Evolutionary conservation across 305 asterid species (phyloP), one percentile per base, ranked within the genome.

Genomic region (Fraxinus angustifolia): DNA sequence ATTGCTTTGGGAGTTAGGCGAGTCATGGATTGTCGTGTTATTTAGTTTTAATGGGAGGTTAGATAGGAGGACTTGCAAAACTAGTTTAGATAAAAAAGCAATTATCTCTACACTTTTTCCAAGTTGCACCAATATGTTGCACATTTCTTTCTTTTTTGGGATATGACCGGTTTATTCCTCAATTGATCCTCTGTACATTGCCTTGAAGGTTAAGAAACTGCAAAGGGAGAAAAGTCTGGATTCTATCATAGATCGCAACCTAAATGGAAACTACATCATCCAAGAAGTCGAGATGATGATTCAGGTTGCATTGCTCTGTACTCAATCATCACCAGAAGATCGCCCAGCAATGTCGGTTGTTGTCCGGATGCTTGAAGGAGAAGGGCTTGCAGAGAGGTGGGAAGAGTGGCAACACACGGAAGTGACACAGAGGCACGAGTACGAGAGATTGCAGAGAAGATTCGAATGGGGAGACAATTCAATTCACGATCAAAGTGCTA

Each of bases 291-390:
- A 94, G 90, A 91, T 91, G 95, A 93, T 94, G 97, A 91, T 92
- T 78, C 95, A 94, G 90, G 97, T 94, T 4, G 98, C 98, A 3
- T 79, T 94, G 30, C 93, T 92, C 2, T 92, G 98, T 81, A 92
- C 98, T 10, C 98, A 94, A 79, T 82, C 89, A 72, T 94, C 97
- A 1, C 97, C 97, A 0, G 97, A 91, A 83, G 98, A 94, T 23
- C 95, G 98, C 1, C 98, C 98, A 1, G 91, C 97, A 33, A 94
- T 94, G 98, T 94, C 98, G 1, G 97, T 89, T 82, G 98, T 93
- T 11, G 97, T 94, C 14, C 89, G 98, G 0, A 92, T 94, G 98
- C 89, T 94, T 12, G 98, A 93, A 90, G 98, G 98, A 33, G 98
- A 94, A 83, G 97, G 98, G 30, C 90, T 94, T 12, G 97, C 97